Evolutionary conservation across 2,329 filamentous ascomycete species (phyloP).

Genomic region (Dactylellina drechsleri): DNA sequence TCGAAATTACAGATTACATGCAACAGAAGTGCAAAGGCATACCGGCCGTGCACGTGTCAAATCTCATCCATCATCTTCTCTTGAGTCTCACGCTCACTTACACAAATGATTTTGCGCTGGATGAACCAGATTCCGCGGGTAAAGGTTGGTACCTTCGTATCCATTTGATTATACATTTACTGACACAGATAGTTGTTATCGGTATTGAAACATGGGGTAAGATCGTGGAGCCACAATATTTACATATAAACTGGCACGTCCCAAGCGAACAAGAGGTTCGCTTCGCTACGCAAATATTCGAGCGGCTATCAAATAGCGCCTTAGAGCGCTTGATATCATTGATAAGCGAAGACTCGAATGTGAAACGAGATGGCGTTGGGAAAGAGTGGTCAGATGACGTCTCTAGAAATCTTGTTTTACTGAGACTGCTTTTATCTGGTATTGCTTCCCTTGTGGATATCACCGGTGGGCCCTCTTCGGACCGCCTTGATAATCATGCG

Average conservation of each 20-base stretch:
- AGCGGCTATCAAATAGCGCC: constrained; percentile 81
- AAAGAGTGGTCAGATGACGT: constrained; percentile 99
- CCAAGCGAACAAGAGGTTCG: constrained; percentile 81
- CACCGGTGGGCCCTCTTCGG: constrained; percentile 67
- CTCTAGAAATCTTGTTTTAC: constrained; percentile 84
- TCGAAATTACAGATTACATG: constrained; percentile 94
- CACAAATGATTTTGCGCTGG: constrained; percentile 86
- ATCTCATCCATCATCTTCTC: constrained; percentile 94
- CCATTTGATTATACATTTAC: constrained; percentile 4
- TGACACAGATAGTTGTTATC: constrained; percentile 22
- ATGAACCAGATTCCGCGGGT: constrained; percentile 73
- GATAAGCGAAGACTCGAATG: constrained; percentile 81
- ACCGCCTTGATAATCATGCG: constrained; percentile 63
- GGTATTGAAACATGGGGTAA: constrained; percentile 82
- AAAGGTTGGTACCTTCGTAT: constrained; percentile 20
- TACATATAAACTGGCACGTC: constrained; percentile 91
- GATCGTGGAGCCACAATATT: constrained; percentile 75
- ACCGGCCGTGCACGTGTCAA: constrained; percentile 94
- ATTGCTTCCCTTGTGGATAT: constrained; percentile 89
- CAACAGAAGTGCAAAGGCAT: constrained; percentile 93
- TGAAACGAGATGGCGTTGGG: constrained; percentile 92
- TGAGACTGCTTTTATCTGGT: constrained; percentile 89
- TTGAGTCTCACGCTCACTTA: constrained; percentile 96
- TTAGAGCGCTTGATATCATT: constrained; percentile 78
- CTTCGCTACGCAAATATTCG: constrained; percentile 89